phyloP scores from a whole-genome alignment of 1,139 yeast species.

The Hanseniaspora uvarum region DNA sequence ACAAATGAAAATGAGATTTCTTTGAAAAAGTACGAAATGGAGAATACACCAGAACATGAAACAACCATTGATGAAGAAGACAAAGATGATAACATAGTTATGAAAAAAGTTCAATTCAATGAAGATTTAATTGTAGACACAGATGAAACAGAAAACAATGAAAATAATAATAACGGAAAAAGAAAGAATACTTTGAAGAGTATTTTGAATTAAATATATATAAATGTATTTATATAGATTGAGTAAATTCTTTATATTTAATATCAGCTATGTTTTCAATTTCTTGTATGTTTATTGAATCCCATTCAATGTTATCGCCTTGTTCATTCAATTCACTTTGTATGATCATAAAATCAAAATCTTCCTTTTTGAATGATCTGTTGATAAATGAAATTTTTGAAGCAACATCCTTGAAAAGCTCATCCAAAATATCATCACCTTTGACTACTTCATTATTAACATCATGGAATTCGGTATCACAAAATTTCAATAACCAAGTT shows the following conservation, averaged over 20 bases:
- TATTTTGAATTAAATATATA: constrained; percentile 3
- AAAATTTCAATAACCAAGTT: constrained; percentile 58
- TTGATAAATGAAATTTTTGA: constrained; percentile 28
- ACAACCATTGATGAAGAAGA: constrained; percentile 13
- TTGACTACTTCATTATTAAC: constrained; percentile 48
- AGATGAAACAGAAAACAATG: background rate
- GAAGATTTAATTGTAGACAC: background rate
- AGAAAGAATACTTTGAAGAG: constrained; percentile 7
- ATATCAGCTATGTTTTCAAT: constrained; percentile 26
- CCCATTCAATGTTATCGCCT: constrained; percentile 25
- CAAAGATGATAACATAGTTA: background rate
- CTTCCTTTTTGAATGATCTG: constrained; percentile 2
- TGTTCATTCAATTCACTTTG: constrained; percentile 25
- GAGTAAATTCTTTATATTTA: constrained; percentile 8
- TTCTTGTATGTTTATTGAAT: constrained; percentile 26
- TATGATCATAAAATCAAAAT: constrained; percentile 21
- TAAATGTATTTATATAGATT: constrained; percentile 2
- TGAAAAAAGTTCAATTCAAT: constrained; percentile 8
- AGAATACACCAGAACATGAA: constrained; percentile 2
- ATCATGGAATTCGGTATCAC: constrained; percentile 35
- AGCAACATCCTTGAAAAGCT: constrained; percentile 16
- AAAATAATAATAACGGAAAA: background rate
- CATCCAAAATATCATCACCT: constrained; percentile 37
- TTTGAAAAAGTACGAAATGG: background rate
- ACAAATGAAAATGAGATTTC: background rate